These are phyloP conservation scores for Geoglossum cookeanum DNA, from an alignment of 2,329 filamentous ascomycete species.

Conservation along the genomic window DNA sequence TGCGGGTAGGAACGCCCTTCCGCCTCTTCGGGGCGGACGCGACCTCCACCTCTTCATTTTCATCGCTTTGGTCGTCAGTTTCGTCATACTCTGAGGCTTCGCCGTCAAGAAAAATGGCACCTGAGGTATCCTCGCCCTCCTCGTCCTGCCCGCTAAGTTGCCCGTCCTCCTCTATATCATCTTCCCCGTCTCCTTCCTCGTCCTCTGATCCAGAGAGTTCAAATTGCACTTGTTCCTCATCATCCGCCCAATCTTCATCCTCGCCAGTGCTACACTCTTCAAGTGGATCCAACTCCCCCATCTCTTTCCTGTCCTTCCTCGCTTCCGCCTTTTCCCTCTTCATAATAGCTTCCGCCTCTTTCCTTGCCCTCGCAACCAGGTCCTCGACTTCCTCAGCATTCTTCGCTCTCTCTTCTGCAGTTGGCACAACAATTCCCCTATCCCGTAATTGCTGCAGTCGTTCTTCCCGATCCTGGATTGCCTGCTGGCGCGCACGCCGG, in stretches of 20 bases:
- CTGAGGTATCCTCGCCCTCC: slow-evolving; percentile 10
- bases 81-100: slow-evolving; percentile 8
- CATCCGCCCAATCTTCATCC: slow-evolving; percentile 32
- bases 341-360: slow-evolving; percentile 62
- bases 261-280: slow-evolving; percentile 31
- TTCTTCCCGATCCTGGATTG: slow-evolving; percentile 55
- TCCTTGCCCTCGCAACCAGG: slow-evolving; percentile 64
- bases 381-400: slow-evolving; percentile 75
- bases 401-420: slow-evolving; percentile 65
- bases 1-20: slow-evolving; percentile 22
- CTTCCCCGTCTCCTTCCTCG: slow-evolving; percentile 18
- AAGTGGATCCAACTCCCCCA: slow-evolving; percentile 23
- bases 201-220: slow-evolving; percentile 27
- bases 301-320: slow-evolving; percentile 39
- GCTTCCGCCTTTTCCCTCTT: slow-evolving; percentile 55
- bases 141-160: slow-evolving; percentile 9
- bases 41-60: slow-evolving; percentile 29
- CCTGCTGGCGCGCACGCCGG: slow-evolving; percentile 60
- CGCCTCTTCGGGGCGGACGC: slow-evolving; percentile 31
- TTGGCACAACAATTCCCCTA: slow-evolving; percentile 66
- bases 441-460: slow-evolving; percentile 58
- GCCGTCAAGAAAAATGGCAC: background rate
- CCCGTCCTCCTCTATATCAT: slow-evolving; percentile 15
- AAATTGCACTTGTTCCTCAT: slow-evolving; percentile 20
- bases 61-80: slow-evolving; percentile 36